phyloP scores from a whole-genome alignment of 2,329 filamentous ascomycete species.

The Pseudopithomyces maydicus region DNA sequence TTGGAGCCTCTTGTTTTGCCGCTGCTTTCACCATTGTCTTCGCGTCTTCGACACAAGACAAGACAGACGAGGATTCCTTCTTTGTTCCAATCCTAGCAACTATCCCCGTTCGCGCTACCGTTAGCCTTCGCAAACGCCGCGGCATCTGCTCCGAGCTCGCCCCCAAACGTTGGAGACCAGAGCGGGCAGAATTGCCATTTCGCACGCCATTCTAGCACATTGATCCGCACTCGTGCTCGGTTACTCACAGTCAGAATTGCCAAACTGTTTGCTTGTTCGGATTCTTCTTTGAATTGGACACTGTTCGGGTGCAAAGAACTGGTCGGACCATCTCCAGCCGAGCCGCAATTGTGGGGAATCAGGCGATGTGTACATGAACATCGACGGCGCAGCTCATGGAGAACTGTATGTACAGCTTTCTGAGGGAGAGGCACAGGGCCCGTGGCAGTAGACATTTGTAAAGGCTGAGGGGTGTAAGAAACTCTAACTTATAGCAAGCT shows the following conservation, averaged over 20 bases:
- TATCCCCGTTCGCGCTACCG: slow-evolving; percentile 16
- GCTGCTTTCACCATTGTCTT: not conserved
- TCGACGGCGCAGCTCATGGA: no score
- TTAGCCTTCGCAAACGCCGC: slow-evolving; percentile 25
- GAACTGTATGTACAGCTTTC: no score
- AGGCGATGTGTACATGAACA: no score
- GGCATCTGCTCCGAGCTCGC: slow-evolving; percentile 27
- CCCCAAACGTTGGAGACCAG: slow-evolving; percentile 12
- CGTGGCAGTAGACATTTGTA: no score
- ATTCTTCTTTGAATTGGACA: no score
- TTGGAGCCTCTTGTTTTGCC: not conserved
- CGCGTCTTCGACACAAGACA: not conserved
- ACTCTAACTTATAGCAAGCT: no score
- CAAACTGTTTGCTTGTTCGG: no score
- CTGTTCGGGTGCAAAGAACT: not conserved
- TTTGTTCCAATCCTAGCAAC: slow-evolving; percentile 22
- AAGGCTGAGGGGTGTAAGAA: no score
- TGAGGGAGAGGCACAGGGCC: no score
- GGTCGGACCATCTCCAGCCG: slow-evolving; percentile 2
- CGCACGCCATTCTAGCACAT: not conserved
- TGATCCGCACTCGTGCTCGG: not conserved
- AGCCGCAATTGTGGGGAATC: slow-evolving; percentile 1
- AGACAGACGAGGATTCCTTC: not conserved
- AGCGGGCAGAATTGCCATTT: slow-evolving; percentile 28
- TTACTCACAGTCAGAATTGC: not conserved